Evolutionary conservation across 2,329 filamentous ascomycete genomes (phyloP), one percentile per base, ranked within the genome.

Genomic region (Colletotrichum salicis): DNA sequence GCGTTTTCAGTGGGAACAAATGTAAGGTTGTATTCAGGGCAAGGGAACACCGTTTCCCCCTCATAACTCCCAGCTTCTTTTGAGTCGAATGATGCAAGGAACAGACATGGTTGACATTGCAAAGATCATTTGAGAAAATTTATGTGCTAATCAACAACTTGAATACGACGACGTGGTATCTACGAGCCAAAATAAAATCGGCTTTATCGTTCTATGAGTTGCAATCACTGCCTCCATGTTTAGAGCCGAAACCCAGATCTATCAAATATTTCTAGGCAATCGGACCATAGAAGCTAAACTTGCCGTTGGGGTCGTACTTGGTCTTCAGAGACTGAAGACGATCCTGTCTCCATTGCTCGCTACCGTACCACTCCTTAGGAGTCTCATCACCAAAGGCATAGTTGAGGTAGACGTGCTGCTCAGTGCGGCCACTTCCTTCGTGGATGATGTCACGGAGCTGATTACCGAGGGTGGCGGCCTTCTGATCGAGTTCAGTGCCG

Each of bases 331-430:
- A 74, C 71, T 76, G 78, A 74, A 89, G 78, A 63, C 81, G 83
- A 64, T 83, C 76, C 74, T 85, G 78, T 15, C 87, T 81, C 85
- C 87, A 88, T 52, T 74, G 64, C 62, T 88, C 87, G 63, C 79
- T 79, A 8, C 87, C 87, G 75, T 90, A 89, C 79, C 83, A 80
- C 2, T 79, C 76, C 60, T 78, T 67, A 0, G 79, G 75, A 1
- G 76, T 76, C 78, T 89, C 86, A 10, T 84, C 79, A 1, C 86
- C 86, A 63, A 82, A 82, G 0, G 86, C 87, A 74, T 88, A 89
- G 77, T 89, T 89, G 63, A 87, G 81, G 68, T 89, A 88, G 0
- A 80, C 76, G 67, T 82, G 78, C 61, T 82, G 54, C 37, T 80
- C 75, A 1, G 75, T 65, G 29, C 77, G 68, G 3, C 81, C 84